Evolutionary conservation across 768 basidiomycete genomes (phyloP).

Genomic region (Tulasnella sp.): DNA sequence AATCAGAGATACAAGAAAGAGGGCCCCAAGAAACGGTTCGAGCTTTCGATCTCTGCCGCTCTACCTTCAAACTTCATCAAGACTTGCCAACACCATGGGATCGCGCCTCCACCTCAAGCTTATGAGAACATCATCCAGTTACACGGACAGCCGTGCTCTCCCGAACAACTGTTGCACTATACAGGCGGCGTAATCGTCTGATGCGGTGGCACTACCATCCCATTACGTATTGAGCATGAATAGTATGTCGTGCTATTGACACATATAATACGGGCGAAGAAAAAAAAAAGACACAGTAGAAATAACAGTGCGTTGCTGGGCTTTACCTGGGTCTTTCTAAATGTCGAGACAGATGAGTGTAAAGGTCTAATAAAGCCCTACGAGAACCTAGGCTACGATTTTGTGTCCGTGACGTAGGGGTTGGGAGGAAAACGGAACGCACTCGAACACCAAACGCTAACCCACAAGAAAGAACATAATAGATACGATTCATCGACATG

Average conservation of each 20-base stretch:
- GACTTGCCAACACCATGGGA: neutral
- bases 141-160: neutral
- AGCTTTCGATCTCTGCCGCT: conserved; percentile 5
- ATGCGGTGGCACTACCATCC: neutral
- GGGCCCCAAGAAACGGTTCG: conserved; percentile 12
- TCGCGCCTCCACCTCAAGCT: neutral
- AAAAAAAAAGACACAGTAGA: neutral
- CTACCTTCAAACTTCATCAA: neutral
- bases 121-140: neutral
- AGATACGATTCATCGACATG: neutral
- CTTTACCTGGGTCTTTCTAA: neutral
- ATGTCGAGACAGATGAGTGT: neutral
- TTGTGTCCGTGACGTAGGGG: neutral
- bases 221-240: neutral
- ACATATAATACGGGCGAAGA: neutral
- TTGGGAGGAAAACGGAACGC: neutral
- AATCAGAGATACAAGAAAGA: conserved; percentile 16
- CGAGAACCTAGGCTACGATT: neutral
- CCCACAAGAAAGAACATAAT: conserved; percentile 1
- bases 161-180: neutral
- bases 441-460: neutral
- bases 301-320: neutral
- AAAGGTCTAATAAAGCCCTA: neutral
- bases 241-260: conserved; percentile 1
- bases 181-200: neutral